Percentiles rank a stretch among this genome's conserved stretches.
These are phyloP conservation scores for Coprinellus micaceus DNA, from an alignment of 768 basidiomycete genomes.

Conservation along the genomic window DNA sequence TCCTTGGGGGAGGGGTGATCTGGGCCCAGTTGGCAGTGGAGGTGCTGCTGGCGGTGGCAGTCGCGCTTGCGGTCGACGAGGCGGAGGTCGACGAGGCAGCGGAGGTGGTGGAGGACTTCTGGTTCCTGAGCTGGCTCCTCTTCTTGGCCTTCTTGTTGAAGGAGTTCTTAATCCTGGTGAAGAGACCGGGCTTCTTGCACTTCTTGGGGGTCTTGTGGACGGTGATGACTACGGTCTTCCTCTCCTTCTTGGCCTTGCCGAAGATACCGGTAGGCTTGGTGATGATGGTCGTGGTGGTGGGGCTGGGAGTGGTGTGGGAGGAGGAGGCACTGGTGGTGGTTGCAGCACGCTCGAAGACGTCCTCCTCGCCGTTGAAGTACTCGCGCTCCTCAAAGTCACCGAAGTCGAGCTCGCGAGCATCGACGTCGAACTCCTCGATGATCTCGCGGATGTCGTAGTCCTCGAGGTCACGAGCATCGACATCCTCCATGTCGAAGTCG, in stretches of 20 bases:
- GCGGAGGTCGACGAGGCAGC: slow-evolving; percentile 1
- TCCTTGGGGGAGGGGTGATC: background rate
- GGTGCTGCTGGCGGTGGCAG: slow-evolving; percentile 10
- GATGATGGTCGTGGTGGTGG: slow-evolving; percentile 15
- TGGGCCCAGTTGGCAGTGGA: slow-evolving; percentile 7
- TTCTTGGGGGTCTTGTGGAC: slow-evolving; percentile 12
- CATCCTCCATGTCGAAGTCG: slow-evolving; percentile 9
- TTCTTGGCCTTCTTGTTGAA: background rate
- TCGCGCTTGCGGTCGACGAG: background rate
- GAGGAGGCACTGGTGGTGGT: slow-evolving; percentile 11
- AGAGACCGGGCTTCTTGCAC: background rate
- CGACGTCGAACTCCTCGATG: slow-evolving; percentile 13
- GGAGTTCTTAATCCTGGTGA: background rate
- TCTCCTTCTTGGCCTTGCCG: slow-evolving; percentile 12
- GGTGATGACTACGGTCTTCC: slow-evolving; percentile 10
- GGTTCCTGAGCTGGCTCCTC: slow-evolving; percentile 14
- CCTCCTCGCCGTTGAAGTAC: slow-evolving; percentile 13
- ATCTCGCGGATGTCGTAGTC: slow-evolving; percentile 9
- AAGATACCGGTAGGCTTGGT: slow-evolving; percentile 15
- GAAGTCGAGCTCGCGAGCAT: slow-evolving; percentile 18
- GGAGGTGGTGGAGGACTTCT: slow-evolving; percentile 6
- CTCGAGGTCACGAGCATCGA: slow-evolving; percentile 23
- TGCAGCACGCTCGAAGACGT: slow-evolving; percentile 14
- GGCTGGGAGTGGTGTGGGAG: slow-evolving; percentile 15
- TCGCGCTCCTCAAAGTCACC: slow-evolving; percentile 23